Conservation (phyloP, 805 yeast species). For the Cephaloascus fragrans region DNA sequence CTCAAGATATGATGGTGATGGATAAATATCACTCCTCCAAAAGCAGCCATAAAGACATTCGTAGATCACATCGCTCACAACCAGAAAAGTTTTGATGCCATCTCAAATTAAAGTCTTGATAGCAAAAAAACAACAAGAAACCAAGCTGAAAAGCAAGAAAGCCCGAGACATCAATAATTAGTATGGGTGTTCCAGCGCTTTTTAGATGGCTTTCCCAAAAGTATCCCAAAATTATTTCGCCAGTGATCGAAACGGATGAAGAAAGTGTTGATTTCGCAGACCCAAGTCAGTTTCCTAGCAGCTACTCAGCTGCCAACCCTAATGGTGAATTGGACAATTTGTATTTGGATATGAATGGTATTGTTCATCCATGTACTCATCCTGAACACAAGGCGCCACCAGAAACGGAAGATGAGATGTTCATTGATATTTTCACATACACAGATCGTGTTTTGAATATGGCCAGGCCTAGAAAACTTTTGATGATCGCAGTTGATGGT, state of each 20-base stretch:
- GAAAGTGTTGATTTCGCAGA: constrained; percentile 48
- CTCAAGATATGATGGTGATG: too few species aligned
- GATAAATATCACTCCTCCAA: too few species aligned
- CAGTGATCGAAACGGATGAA: constrained; percentile 71
- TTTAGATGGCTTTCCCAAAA: constrained; percentile 92
- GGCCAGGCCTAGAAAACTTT: constrained; percentile 90
- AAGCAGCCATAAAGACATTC: too few species aligned
- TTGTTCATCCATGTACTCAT: constrained; percentile 98
- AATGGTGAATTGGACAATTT: constrained; percentile 94
- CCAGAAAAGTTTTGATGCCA: too few species aligned
- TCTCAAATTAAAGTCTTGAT: too few species aligned
- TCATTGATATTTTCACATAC: constrained; percentile 83
- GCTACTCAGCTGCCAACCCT: constrained; percentile 71
- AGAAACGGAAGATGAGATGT: constrained; percentile 94
- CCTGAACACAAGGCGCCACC: constrained; percentile 97
- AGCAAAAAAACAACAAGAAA: too few species aligned
- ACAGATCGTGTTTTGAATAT: constrained; percentile 85
- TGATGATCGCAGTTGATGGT: constrained; percentile 96
- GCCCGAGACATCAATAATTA: not conserved
- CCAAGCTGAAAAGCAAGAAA: too few species aligned
- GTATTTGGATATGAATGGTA: constrained; percentile 97
- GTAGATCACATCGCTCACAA: too few species aligned
- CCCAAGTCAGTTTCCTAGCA: constrained; percentile 58
- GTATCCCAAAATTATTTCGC: constrained; percentile 89
- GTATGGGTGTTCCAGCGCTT: constrained; percentile 98